A percentile compares a stretch with the other conserved stretches of the same genome.
These are phyloP conservation scores for Cryptosporidium andersoni DNA, from an alignment of 169 alveolate genomes.

Conservation along the genomic window DNA sequence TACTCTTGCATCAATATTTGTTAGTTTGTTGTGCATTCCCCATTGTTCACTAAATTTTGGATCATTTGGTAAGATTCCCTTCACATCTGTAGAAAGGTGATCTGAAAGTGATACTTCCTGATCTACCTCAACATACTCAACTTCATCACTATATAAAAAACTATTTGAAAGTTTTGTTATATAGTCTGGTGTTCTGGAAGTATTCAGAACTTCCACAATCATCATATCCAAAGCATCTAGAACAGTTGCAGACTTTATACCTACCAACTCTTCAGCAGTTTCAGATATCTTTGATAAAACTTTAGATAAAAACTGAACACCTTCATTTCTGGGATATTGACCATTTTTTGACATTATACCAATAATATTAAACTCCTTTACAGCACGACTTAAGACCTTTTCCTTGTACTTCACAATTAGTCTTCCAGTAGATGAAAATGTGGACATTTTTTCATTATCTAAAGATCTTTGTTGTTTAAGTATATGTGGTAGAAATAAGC, in stretches of 20 bases:
- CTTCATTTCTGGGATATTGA: constrained; percentile 55
- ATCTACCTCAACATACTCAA: constrained; percentile 63
- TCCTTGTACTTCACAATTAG: constrained; percentile 55
- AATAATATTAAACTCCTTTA: constrained; percentile 37
- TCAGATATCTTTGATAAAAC: constrained; percentile 59
- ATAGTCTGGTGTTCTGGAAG: constrained; percentile 55
- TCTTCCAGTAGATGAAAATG: constrained; percentile 17
- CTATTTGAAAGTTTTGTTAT: constrained; percentile 56
- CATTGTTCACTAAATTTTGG: constrained; percentile 61
- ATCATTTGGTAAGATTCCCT: constrained; percentile 28
- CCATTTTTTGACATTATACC: constrained; percentile 71
- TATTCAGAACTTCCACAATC: constrained; percentile 66
- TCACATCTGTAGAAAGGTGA: neutral
- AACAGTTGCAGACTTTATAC: constrained; percentile 64
- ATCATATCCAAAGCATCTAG: constrained; percentile 65
- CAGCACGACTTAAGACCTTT: constrained; percentile 55
- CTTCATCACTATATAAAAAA: constrained; percentile 49
- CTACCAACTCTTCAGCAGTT: constrained; percentile 62
- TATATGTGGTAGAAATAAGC: constrained; percentile 35
- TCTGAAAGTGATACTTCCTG: constrained; percentile 63
- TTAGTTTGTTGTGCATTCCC: constrained; percentile 41
- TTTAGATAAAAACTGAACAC: constrained; percentile 38
- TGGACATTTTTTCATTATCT: constrained; percentile 1
- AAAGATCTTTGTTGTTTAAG: constrained; percentile 65
- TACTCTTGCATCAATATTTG: constrained; percentile 69